phyloP scores from a whole-genome alignment of 768 basidiomycete species.

The Amanita subjunquillea region DNA sequence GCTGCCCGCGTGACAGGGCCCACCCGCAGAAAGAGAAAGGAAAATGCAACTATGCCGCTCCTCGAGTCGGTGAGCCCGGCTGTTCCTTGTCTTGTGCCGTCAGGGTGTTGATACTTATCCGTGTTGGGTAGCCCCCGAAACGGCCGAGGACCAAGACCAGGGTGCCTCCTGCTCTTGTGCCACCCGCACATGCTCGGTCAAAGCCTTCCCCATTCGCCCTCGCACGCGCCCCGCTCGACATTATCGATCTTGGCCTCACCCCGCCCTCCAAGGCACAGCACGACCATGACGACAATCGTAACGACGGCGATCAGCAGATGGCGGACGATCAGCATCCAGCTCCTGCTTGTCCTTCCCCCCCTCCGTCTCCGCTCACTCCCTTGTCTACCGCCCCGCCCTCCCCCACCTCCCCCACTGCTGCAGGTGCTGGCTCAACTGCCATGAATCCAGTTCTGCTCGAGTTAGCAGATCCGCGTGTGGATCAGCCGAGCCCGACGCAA shows the following conservation, averaged over 20 bases:
- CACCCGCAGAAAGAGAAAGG: slow-evolving; percentile 3
- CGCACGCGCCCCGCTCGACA: not conserved
- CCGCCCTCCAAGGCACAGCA: not conserved
- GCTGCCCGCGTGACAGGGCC: not conserved
- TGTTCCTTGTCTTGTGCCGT: not conserved
- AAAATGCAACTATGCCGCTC: not conserved
- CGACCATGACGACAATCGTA: not conserved
- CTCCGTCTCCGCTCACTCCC: not conserved
- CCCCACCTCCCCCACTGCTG: slow-evolving; percentile 1
- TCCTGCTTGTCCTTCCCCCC: not conserved
- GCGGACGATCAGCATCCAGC: not conserved
- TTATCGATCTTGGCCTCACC: slow-evolving; percentile 4
- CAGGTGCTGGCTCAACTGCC: too few relatives aligned
- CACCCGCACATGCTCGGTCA: not conserved
- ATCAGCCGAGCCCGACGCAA: not conserved
- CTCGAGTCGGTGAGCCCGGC: not conserved
- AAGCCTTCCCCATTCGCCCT: slow-evolving; percentile 1
- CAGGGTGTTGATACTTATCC: not conserved
- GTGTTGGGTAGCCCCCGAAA: not conserved
- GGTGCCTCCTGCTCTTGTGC: not conserved
- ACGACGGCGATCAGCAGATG: not conserved
- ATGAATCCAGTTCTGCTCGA: not conserved
- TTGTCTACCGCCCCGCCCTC: slow-evolving; percentile 3
- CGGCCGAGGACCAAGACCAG: not conserved
- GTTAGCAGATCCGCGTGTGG: not conserved